A percentile compares a stretch with the other conserved stretches of the same genome.
phyloP scores from a whole-genome alignment of 345 rosid genomes.

The Lepidium aucheri region DNA sequence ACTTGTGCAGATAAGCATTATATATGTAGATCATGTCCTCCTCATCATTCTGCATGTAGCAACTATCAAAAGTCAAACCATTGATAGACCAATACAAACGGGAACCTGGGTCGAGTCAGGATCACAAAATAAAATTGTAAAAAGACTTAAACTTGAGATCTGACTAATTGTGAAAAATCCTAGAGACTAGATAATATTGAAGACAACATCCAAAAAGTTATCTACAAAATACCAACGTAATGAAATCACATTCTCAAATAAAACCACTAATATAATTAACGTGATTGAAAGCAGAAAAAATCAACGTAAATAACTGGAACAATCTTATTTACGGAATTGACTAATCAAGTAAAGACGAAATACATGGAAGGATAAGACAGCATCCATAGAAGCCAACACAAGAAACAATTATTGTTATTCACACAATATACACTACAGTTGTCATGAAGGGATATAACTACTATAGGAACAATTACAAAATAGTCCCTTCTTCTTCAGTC shows the following conservation, averaged over 20 bases:
- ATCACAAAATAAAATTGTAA: background rate
- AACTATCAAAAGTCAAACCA: slow-evolving; percentile 22
- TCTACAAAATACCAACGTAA: background rate
- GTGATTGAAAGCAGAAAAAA: background rate
- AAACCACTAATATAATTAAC: background rate
- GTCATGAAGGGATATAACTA: no score
- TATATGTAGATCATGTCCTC: slow-evolving; percentile 91
- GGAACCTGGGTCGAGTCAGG: background rate
- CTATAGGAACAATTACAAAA: no score
- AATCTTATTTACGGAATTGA: background rate
- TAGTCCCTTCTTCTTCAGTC: no score
- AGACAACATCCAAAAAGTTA: background rate
- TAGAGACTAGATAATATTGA: background rate
- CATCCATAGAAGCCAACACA: background rate
- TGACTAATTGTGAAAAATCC: background rate
- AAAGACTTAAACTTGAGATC: background rate
- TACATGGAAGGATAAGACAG: background rate
- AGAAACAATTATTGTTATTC: background rate
- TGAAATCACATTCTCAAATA: background rate
- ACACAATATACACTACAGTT: background rate
- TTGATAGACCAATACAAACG: background rate
- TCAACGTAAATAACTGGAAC: background rate
- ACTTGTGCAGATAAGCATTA: slow-evolving; percentile 89
- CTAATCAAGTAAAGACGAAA: background rate
- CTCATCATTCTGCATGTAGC: slow-evolving; percentile 61